A percentile compares a stretch with the other conserved stretches of the same genome.
These are phyloP conservation scores for Ramaria sp. DNA, from an alignment of 768 basidiomycete species.

Conservation along the genomic window DNA sequence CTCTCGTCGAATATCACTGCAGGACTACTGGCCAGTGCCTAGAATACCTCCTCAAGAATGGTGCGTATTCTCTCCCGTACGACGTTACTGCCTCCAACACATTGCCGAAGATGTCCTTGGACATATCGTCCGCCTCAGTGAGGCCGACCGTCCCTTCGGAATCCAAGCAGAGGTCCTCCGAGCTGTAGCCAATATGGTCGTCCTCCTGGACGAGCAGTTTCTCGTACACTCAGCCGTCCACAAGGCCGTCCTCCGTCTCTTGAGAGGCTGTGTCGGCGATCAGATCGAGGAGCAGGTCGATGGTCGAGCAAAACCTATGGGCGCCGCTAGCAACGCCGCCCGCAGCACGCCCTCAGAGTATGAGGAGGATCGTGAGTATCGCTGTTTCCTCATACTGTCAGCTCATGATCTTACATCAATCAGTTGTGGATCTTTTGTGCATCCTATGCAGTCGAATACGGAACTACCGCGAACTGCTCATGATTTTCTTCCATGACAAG, in stretches of 20 bases:
- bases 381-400: not conserved
- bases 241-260: conserved; percentile 72
- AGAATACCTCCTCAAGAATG: conserved; percentile 86
- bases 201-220: conserved; percentile 87
- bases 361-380: conserved; percentile 69
- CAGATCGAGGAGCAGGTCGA: conserved; percentile 83
- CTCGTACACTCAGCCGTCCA: conserved; percentile 88
- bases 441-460: conserved; percentile 88
- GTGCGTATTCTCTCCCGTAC: conserved; percentile 26
- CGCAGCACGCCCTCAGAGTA: conserved; percentile 77
- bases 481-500: conserved; percentile 97
- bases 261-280: conserved; percentile 86
- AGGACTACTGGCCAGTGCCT: conserved; percentile 84
- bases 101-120: conserved; percentile 59
- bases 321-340: conserved; percentile 66
- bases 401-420: not conserved
- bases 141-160: conserved; percentile 78
- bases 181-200: conserved; percentile 82
- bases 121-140: conserved; percentile 76
- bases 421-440: conserved; percentile 88
- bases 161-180: conserved; percentile 84
- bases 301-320: conserved; percentile 64
- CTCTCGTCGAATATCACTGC: conserved; percentile 1
- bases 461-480: conserved; percentile 77
- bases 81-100: not conserved